A percentile compares a stretch with the other conserved stretches of the same genome.
Evolutionary conservation across 306 rosid genomes (phyloP).

Genomic region (Nissolia schottii): DNA sequence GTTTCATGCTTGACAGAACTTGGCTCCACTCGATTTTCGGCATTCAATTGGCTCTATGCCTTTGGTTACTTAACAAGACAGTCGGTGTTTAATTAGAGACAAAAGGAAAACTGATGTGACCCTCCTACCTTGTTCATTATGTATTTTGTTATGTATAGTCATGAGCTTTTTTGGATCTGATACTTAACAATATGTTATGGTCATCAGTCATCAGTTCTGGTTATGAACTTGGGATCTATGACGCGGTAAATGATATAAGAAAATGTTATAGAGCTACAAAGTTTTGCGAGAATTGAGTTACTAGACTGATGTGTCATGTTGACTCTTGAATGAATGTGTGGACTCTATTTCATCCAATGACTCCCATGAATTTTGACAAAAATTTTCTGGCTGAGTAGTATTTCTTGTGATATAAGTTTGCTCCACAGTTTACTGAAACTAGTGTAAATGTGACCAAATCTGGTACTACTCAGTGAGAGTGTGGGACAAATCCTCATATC

Average conservation of each 20-base stretch:
- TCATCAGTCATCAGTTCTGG: too few relatives aligned
- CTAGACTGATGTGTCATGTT: too few relatives aligned
- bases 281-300: too few relatives aligned
- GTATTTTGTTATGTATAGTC: neutral
- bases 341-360: too few relatives aligned
- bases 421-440: neutral
- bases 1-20: slow-evolving; percentile 80
- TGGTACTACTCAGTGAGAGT: neutral
- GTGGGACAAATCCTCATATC: neutral
- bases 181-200: too few relatives aligned
- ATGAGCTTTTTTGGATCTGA: neutral
- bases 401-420: too few relatives aligned
- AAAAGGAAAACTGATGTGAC: neutral
- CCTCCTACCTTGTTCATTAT: neutral
- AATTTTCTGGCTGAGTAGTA: too few relatives aligned
- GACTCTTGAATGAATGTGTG: too few relatives aligned
- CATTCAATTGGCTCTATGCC: slow-evolving; percentile 67
- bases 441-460: neutral
- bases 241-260: neutral
- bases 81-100: slow-evolving; percentile 44
- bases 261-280: too few relatives aligned
- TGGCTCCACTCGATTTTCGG: slow-evolving; percentile 92
- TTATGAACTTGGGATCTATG: neutral
- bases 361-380: too few relatives aligned
- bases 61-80: slow-evolving; percentile 92